phyloP scores from a whole-genome alignment of 331 rosid genomes.

The Rhamnella rubrinervis region DNA sequence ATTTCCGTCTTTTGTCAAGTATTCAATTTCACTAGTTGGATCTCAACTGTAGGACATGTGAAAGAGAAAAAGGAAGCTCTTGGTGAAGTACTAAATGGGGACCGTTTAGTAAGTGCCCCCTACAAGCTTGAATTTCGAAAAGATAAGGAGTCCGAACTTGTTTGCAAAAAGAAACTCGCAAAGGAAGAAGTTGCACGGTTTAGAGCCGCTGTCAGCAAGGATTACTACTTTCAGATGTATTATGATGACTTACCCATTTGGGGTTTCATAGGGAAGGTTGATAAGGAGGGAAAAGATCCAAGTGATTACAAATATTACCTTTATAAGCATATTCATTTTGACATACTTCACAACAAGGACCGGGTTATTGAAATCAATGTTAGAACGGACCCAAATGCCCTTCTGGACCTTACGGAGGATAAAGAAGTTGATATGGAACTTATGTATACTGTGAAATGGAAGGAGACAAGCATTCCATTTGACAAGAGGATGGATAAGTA shows the following conservation, averaged over 20 bases:
- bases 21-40: constrained; percentile 16
- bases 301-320: constrained; percentile 65
- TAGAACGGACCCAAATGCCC: constrained; percentile 49
- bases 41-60: constrained; percentile 46
- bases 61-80: constrained; percentile 90
- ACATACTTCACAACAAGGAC: constrained; percentile 60
- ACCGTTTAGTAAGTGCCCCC: constrained; percentile 72
- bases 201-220: constrained; percentile 61
- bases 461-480: constrained; percentile 61
- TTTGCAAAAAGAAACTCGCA: constrained; percentile 50
- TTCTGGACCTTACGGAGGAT: constrained; percentile 64
- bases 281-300: constrained; percentile 65
- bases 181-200: constrained; percentile 61
- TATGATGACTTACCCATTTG: constrained; percentile 81
- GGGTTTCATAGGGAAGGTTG: constrained; percentile 78
- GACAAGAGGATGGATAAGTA: constrained; percentile 86
- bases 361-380: constrained; percentile 70
- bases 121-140: constrained; percentile 63
- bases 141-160: constrained; percentile 48
- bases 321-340: constrained; percentile 74
- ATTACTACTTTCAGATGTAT: constrained; percentile 84
- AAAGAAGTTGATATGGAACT: constrained; percentile 55
- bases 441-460: constrained; percentile 67
- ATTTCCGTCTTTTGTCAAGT: background rate
- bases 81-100: constrained; percentile 85